Conservation (phyloP, 768 basidiomycete species). For the Pholiota molesta region DNA sequence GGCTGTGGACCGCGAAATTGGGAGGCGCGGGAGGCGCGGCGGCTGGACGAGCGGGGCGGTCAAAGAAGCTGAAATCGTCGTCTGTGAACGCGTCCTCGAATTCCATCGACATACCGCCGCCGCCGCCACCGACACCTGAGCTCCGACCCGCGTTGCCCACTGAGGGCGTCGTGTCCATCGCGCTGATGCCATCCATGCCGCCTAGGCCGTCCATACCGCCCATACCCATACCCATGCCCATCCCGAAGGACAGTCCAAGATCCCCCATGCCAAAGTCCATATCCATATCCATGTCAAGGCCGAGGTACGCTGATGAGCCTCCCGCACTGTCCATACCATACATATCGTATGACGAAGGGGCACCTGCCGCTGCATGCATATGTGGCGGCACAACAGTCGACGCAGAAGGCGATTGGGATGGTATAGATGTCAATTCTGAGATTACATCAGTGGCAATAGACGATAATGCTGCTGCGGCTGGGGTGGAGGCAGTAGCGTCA, state of each 20-base stretch:
- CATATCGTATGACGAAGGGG: constrained; percentile 39
- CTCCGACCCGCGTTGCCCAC: neutral
- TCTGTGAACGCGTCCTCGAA: constrained; percentile 76
- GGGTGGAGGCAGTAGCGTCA: constrained; percentile 5
- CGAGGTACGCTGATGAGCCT: constrained; percentile 26
- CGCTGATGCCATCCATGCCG: constrained; percentile 39
- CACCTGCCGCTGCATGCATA: constrained; percentile 11
- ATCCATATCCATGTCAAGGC: constrained; percentile 51
- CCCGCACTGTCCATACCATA: constrained; percentile 49
- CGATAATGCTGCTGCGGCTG: neutral
- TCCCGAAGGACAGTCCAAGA: constrained; percentile 36
- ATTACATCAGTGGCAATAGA: neutral
- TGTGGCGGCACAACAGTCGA: neutral
- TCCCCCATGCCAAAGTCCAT: constrained; percentile 48
- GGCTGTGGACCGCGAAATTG: neutral
- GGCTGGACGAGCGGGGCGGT: constrained; percentile 43
- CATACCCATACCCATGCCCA: constrained; percentile 14
- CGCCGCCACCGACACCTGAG: constrained; percentile 28
- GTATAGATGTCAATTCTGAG: neutral
- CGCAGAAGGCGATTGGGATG: neutral
- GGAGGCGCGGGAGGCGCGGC: constrained; percentile 3
- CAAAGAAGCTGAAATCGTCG: constrained; percentile 90
- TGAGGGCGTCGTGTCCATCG: constrained; percentile 30
- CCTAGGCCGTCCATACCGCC: constrained; percentile 19
- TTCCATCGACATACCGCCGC: constrained; percentile 39